Base-by-base conservation (phyloP, 805 yeast genomes). In the Saccharomycopsis sp. region DNA sequence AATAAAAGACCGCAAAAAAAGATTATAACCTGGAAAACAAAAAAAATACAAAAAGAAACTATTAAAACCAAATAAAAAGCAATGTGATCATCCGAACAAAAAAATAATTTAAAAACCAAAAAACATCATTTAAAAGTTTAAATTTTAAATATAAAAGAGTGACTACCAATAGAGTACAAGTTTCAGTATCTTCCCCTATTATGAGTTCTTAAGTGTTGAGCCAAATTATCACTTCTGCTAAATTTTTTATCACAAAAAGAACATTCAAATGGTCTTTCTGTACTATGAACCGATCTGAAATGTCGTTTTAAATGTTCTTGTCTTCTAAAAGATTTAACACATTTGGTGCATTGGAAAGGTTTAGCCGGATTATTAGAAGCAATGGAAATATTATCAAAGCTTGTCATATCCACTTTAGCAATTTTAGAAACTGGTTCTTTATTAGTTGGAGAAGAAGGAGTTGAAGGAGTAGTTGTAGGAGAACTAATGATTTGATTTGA, bases 291-390 rank as follows among this genome's bases (percentile, higher is more conserved):
- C 18, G 81, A 74, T 43, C 83, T 60, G 54, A 74, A 67, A 52
- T 79, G 87, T 41, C 87, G 60, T 53, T 75, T 76, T 52, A 77
- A 60, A 53, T 78, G 84, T 45, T 79, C 84, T 50, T 74, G 74
- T 46, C 84, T 66, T 48, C 70, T 72, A 57, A 79, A 79, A 3
- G 53, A 31, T 49, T 66, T 67, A 1, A 51, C 47, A 46, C 74
- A 69, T 8, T 54, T 50, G 5, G 49, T 45, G 44, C 69, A 68
- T 25, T 51, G 50, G 49, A 60, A 60, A 23, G 63, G 62, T 46
- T 62, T 64, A 10, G 60, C 64, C 17, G 31, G 31, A 32, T 50
- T 42, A 14, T 9, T 31, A 15, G 42, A 34, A 12, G 39, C 39
- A 18, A 37, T 21, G 5, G 37, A 31, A 14, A 42, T 42, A 28